phyloP scores from a whole-genome alignment of 1,139 yeast species.

The Wickerhamomyces sp. region DNA sequence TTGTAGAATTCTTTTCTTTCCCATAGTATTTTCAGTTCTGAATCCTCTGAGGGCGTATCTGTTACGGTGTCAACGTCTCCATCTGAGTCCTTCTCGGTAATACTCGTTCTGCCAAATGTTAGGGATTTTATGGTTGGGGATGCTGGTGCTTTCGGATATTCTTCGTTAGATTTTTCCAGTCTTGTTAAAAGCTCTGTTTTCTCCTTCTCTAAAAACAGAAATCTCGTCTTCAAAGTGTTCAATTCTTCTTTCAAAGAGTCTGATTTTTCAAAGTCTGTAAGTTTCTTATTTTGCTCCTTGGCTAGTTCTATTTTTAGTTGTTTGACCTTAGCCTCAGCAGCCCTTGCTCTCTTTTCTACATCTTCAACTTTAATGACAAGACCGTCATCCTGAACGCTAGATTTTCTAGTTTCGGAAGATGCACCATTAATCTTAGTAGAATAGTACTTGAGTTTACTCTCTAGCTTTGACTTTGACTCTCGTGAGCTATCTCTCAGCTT shows the following conservation, averaged over 20 bases:
- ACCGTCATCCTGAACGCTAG: conserved; percentile 9
- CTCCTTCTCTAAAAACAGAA: conserved; percentile 5
- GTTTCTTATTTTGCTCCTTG: conserved; percentile 4
- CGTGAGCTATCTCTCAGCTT: conserved; percentile 3
- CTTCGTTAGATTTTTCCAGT: neutral
- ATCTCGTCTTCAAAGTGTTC: conserved; percentile 7
- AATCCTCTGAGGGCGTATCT: neutral
- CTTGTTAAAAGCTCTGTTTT: conserved; percentile 1
- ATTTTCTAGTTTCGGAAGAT: conserved; percentile 9
- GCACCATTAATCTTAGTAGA: neutral
- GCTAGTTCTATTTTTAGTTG: conserved; percentile 4
- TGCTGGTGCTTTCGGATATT: neutral
- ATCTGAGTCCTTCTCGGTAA: neutral
- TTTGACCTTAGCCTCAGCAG: too few species aligned
- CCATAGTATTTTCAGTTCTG: neutral
- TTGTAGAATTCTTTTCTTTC: conserved; percentile 16
- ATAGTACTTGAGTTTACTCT: conserved; percentile 5
- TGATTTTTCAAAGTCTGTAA: neutral
- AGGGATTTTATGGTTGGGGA: conserved; percentile 1
- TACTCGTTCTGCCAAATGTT: neutral
- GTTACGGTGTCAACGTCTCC: neutral
- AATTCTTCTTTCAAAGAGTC: conserved; percentile 5
- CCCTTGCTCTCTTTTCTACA: conserved; percentile 3
- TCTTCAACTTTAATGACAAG: conserved; percentile 11
- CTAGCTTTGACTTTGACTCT: neutral